Evolutionary conservation across 768 basidiomycete genomes (phyloP), one percentile per base, ranked within the genome.

Genomic region (Neoboletus magnificus): DNA sequence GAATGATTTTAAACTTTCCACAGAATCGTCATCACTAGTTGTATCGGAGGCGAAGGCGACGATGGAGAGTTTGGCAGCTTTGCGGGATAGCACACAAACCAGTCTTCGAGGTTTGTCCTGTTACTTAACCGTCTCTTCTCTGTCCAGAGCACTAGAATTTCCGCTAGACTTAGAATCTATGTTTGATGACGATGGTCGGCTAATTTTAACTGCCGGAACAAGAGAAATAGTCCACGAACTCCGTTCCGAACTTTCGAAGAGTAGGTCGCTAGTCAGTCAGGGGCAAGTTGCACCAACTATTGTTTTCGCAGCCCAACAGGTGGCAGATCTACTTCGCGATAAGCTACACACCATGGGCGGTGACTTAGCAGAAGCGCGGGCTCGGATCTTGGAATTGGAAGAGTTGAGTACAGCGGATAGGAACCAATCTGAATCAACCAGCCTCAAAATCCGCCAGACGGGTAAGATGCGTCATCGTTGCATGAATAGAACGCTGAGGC

Each of bases 301-400:
- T 22, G n/a, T 54, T 56, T 54, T 54, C 50, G 43, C 36, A 80
- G 79, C 77, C n/a, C 72, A 77, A 53, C 77, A 80, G 65, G 79
- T 80, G 37, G 70, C 74, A 29, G 77, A 79, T 48, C 60, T 80
- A n/a, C 70, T 80, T 6, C 78, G 79, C 15, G 77, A 79, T 47
- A 76, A 77, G 55, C 63, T 80, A 4, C 72, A 77, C 39, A 66
- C 65, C 20, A 71, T 78, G 57, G 74, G 76, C 13, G 63, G 72
- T 7, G 77, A 79, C 37, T 60, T 80, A 4, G 66, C 73, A n/a
- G 78, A 79, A 56, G 71, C 77, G 1, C 76, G 71, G 52, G 60
- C 64, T 39, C 76, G 74, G 11, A 61, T 75, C 15, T 45, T 61
- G 5, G 77, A 79, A 29, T 63, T 79, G 8, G 78, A 79, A 58